These are phyloP conservation scores for Chloris gayana DNA, from an alignment of 176 grass and related monocot genomes.

Conservation along the genomic window DNA sequence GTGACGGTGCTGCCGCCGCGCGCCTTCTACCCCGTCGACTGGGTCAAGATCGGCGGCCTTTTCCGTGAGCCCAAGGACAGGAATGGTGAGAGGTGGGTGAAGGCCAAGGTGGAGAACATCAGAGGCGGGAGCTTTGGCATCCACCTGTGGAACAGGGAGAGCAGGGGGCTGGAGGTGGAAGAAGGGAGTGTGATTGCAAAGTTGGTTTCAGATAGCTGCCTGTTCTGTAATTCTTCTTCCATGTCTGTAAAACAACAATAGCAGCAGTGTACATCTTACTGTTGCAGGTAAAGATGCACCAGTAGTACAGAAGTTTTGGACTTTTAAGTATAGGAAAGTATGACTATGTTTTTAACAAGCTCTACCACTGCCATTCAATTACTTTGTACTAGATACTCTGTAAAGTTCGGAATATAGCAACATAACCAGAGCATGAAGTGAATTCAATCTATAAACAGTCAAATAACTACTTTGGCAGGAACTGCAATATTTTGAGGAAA, in stretches of 20 bases:
- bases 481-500: not conserved
- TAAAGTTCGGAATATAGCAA: not conserved
- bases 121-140: conserved; percentile 59
- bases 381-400: not conserved
- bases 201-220: conserved; percentile 60
- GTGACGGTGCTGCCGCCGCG: conserved; percentile 64
- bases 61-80: conserved; percentile 55
- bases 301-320: conserved; percentile 38
- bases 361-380: not conserved
- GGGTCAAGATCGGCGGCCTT: conserved; percentile 71
- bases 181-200: conserved; percentile 72
- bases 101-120: conserved; percentile 62
- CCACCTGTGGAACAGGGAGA: conserved; percentile 89
- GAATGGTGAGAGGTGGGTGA: conserved; percentile 50
- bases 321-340: not conserved
- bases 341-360: not conserved
- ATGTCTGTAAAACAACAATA: conserved; percentile 27
- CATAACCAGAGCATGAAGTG: not conserved
- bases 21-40: conserved; percentile 86
- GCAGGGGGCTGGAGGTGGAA: conserved; percentile 54
- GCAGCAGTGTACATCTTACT: conserved; percentile 21
- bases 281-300: conserved; percentile 10
- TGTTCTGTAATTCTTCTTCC: conserved; percentile 81
- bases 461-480: not conserved
- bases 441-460: not conserved